phyloP scores from a whole-genome alignment of 306 rosid species.

The Lathyrus oleraceus region DNA sequence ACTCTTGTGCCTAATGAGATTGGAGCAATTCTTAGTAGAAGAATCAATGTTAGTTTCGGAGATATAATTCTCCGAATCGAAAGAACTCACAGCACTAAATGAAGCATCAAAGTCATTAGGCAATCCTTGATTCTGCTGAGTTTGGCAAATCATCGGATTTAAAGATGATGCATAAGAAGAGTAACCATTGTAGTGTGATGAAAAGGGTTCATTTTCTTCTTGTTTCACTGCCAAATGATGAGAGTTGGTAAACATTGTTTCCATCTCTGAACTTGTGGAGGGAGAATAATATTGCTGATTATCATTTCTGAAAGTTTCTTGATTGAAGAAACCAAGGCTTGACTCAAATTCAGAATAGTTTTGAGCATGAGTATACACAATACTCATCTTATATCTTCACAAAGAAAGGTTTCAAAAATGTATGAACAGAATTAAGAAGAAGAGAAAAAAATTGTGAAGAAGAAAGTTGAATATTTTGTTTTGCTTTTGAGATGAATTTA shows the following conservation, averaged over 20 bases:
- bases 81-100: slow-evolving; percentile 37
- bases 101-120: slow-evolving; percentile 42
- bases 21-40: slow-evolving; percentile 43
- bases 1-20: slow-evolving; percentile 67
- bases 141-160: slow-evolving; percentile 45
- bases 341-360: slow-evolving; percentile 35
- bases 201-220: slow-evolving; percentile 50
- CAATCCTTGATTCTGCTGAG: slow-evolving; percentile 46
- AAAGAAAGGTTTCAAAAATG: slow-evolving; percentile 9
- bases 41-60: not conserved
- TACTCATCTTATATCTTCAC: slow-evolving; percentile 48
- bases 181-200: slow-evolving; percentile 40
- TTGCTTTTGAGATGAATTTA: slow-evolving; percentile 34
- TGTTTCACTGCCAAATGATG: slow-evolving; percentile 47
- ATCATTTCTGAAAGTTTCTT: slow-evolving; percentile 39
- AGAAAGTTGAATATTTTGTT: slow-evolving; percentile 24
- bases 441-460: slow-evolving; percentile 2
- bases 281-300: slow-evolving; percentile 26
- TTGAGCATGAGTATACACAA: slow-evolving; percentile 49
- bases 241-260: slow-evolving; percentile 42
- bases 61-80: not conserved
- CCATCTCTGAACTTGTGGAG: slow-evolving; percentile 61
- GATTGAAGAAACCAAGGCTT: slow-evolving; percentile 31
- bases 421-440: not conserved
- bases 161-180: slow-evolving; percentile 38